A percentile compares a stretch with the other conserved stretches of the same genome.
phyloP scores from a whole-genome alignment of 208 protist genomes.

The Vickermania ingenoplastis region DNA sequence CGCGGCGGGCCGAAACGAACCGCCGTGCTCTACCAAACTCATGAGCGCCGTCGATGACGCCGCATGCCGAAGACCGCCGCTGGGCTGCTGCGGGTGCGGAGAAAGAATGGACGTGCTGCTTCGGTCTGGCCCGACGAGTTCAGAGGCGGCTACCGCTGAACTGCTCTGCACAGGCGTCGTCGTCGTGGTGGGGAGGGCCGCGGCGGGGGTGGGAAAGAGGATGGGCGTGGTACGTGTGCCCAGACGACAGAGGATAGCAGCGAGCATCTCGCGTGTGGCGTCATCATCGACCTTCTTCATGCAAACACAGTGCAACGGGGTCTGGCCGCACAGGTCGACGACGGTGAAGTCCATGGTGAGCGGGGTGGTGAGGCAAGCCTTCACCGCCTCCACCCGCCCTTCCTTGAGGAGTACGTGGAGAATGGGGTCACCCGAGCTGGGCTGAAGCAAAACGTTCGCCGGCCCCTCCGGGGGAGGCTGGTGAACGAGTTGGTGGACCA shows the following conservation, averaged over 20 bases:
- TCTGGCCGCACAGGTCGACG: background rate
- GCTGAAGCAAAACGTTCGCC: background rate
- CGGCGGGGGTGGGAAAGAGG: background rate
- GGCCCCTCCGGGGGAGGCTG: too few species aligned
- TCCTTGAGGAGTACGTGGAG: background rate
- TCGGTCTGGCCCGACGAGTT: too few species aligned
- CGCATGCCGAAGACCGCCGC: too few species aligned
- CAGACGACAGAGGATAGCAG: background rate
- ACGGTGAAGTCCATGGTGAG: background rate
- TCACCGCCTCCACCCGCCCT: background rate
- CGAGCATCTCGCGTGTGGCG: background rate
- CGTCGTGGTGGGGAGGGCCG: too few species aligned
- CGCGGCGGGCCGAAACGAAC: too few species aligned
- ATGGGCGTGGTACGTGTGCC: background rate
- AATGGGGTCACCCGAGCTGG: background rate
- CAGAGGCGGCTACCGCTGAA: too few species aligned
- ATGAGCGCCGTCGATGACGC: too few species aligned
- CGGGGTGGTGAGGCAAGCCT: background rate
- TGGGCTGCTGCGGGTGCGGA: too few species aligned
- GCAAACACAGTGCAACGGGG: background rate
- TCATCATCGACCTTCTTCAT: background rate
- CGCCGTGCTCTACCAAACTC: too few species aligned
- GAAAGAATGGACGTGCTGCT: too few species aligned
- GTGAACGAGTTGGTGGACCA: background rate
- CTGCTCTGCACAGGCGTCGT: too few species aligned